phyloP scores from a whole-genome alignment of 208 protist species.

The Acanthamoeba lenticulata region DNA sequence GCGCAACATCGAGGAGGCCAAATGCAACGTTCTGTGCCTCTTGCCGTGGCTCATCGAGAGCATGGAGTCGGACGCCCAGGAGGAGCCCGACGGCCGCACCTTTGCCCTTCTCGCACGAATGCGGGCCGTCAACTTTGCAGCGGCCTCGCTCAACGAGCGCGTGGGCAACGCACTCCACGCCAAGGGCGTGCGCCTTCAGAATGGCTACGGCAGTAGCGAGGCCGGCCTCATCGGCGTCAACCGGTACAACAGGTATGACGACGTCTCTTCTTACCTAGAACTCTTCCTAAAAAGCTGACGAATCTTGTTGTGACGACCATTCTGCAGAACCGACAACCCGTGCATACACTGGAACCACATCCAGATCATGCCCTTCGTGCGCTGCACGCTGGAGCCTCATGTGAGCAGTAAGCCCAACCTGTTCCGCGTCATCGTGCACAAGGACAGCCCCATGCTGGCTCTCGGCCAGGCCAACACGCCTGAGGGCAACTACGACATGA shows the following conservation, averaged over 20 bases:
- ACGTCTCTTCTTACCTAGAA: neutral
- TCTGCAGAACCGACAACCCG: neutral
- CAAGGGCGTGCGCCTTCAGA: neutral
- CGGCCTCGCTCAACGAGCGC: neutral
- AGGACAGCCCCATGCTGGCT: neutral
- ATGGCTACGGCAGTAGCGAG: neutral
- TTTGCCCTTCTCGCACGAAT: neutral
- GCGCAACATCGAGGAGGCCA: neutral
- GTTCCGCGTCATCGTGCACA: neutral
- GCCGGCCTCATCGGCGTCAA: neutral
- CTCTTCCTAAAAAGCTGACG: neutral
- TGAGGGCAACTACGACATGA: conserved; percentile 10
- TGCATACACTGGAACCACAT: neutral
- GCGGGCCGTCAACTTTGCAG: neutral
- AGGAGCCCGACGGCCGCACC: neutral
- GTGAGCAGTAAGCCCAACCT: neutral
- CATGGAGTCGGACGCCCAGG: neutral
- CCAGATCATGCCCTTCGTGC: neutral
- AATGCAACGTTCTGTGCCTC: neutral
- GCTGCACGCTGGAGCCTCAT: neutral
- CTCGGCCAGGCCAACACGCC: neutral
- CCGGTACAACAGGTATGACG: neutral
- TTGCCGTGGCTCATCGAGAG: neutral
- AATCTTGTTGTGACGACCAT: neutral
- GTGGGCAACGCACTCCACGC: neutral